These are phyloP conservation scores for Santalum album DNA, from an alignment of 164 flowering plant genomes.

Conservation along the genomic window DNA sequence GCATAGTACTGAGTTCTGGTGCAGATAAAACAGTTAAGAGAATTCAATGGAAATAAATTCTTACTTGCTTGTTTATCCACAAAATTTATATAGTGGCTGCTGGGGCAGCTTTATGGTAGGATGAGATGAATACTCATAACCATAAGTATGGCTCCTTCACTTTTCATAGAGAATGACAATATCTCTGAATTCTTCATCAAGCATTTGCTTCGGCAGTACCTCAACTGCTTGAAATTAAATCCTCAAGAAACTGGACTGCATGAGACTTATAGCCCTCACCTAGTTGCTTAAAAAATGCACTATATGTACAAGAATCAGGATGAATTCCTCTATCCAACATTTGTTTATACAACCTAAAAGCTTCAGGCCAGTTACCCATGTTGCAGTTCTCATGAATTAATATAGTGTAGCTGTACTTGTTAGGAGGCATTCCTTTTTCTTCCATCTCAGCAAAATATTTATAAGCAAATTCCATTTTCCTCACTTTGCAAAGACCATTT, in stretches of 20 bases:
- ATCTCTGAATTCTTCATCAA: background rate
- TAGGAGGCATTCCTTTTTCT: conserved; percentile 39
- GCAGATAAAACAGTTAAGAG: background rate
- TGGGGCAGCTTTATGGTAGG: background rate
- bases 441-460: conserved; percentile 40
- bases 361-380: conserved; percentile 45
- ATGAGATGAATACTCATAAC: background rate
- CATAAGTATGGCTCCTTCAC: background rate
- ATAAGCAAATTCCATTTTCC: conserved; percentile 44
- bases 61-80: background rate
- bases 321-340: conserved; percentile 51
- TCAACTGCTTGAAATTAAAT: conserved; percentile 13
- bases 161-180: background rate
- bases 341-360: conserved; percentile 44
- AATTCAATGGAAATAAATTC: background rate
- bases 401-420: conserved; percentile 59
- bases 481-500: conserved; percentile 51
- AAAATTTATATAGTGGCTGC: background rate
- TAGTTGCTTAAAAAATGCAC: conserved; percentile 40
- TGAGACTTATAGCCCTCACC: conserved; percentile 21
- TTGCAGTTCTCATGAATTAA: conserved; percentile 50
- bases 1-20: background rate
- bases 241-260: conserved; percentile 32
- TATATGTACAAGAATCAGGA: conserved; percentile 53
- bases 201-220: conserved; percentile 9